phyloP scores from a whole-genome alignment of 140 eudicot species.

The Flaveria floridana region DNA sequence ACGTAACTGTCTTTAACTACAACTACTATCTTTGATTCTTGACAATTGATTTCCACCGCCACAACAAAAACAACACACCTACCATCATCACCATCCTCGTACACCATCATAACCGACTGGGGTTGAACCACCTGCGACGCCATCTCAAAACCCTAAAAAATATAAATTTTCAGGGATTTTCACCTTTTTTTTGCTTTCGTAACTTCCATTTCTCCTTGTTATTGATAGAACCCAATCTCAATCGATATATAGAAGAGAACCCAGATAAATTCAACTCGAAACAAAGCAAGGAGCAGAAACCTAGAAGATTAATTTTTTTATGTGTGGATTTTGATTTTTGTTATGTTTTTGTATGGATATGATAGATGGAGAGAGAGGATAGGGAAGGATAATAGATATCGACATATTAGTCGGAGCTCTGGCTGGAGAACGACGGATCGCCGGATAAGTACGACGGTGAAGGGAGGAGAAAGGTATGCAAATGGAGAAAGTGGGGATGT shows the following conservation, averaged over 20 bases:
- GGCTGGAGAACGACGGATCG: conserved; percentile 39
- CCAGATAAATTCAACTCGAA: conserved; percentile 2
- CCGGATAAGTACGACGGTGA: conserved; percentile 37
- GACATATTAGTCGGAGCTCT: conserved; percentile 40
- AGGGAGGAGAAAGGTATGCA: background rate
- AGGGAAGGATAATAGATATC: conserved; percentile 44
- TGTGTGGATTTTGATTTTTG: conserved; percentile 14
- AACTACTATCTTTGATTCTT: too few relatives aligned
- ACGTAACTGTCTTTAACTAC: too few relatives aligned
- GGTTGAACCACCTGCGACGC: conserved; percentile 45
- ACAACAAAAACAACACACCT: background rate
- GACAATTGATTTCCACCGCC: too few relatives aligned
- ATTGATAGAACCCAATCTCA: conserved; percentile 21
- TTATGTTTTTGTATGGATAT: conserved; percentile 7
- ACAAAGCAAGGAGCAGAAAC: conserved; percentile 10
- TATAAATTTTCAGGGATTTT: background rate
- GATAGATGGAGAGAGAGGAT: conserved; percentile 33
- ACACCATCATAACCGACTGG: conserved; percentile 21
- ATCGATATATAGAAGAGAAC: conserved; percentile 23
- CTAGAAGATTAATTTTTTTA: conserved; percentile 12
- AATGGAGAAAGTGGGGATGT: background rate
- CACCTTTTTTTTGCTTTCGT: conserved; percentile 21
- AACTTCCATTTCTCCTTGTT: conserved; percentile 62
- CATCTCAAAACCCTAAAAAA: conserved; percentile 37
- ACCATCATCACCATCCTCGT: conserved; percentile 29